These are phyloP conservation scores for Eucalyptus brandiana DNA, from an alignment of 345 rosid species.

Conservation along the genomic window DNA sequence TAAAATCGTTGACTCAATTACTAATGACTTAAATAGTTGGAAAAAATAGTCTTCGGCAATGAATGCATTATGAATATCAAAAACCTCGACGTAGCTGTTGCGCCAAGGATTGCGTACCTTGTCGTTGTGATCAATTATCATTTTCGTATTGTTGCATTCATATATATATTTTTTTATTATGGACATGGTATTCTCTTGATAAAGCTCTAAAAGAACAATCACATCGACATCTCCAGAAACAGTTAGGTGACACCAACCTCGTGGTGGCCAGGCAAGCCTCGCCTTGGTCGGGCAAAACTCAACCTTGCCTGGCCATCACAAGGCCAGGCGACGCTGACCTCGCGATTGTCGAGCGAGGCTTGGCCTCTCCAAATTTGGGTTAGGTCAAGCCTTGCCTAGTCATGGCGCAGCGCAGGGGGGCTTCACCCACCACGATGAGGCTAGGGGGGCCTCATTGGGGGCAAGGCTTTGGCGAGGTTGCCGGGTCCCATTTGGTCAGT, in stretches of 20 bases:
- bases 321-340: fast-evolving
- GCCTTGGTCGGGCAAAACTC: fast-evolving
- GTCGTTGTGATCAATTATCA: too few relatives aligned
- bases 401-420: fast-evolving
- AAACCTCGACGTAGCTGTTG: neutral
- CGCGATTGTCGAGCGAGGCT: fast-evolving
- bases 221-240: too few relatives aligned
- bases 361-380: too few relatives aligned
- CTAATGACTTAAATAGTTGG: neutral
- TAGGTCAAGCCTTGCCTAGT: too few relatives aligned
- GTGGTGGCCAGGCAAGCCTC: fast-evolving
- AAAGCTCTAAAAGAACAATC: neutral
- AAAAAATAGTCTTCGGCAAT: neutral
- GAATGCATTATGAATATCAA: neutral
- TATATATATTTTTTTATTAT: too few relatives aligned
- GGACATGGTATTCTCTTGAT: neutral
- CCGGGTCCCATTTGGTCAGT: fast-evolving
- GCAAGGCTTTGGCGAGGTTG: too few relatives aligned
- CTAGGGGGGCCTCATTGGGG: too few relatives aligned
- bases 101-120: neutral
- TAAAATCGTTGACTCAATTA: neutral
- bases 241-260: too few relatives aligned
- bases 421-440: too few relatives aligned
- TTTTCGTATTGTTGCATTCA: neutral
- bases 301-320: fast-evolving